A percentile compares a stretch with the other conserved stretches of the same genome.
These are phyloP conservation scores for Chaetomium fimeti DNA, from an alignment of 495 filamentous ascomycete genomes.

Conservation along the genomic window DNA sequence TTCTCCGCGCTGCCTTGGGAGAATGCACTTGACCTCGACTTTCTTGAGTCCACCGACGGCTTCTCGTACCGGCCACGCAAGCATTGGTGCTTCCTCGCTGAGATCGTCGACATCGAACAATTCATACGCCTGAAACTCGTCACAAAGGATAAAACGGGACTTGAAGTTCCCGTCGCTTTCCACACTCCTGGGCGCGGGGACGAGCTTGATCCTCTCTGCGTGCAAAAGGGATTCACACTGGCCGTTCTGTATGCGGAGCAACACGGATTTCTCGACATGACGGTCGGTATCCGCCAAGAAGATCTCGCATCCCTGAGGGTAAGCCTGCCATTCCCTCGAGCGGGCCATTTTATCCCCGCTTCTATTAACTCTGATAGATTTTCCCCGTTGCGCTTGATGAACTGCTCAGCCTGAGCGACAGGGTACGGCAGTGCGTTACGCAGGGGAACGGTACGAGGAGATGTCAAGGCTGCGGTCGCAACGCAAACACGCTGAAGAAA, in stretches of 20 bases:
- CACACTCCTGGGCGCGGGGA: not conserved
- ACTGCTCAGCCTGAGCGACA: not conserved
- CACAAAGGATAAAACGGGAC: not conserved
- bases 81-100: constrained; percentile 1
- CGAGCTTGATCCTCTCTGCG: not conserved
- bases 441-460: not conserved
- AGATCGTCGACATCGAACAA: not conserved
- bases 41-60: not conserved
- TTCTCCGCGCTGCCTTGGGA: not conserved
- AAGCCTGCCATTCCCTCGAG: not conserved
- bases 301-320: not conserved
- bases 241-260: not conserved
- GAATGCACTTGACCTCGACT: not conserved
- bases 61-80: not conserved
- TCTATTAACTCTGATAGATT: not conserved
- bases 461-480: not conserved
- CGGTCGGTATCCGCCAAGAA: not conserved
- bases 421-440: not conserved
- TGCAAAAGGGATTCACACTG: not conserved
- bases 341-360: too few species aligned
- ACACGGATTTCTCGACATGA: not conserved
- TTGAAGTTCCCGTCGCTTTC: not conserved
- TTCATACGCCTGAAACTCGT: not conserved
- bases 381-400: not conserved
- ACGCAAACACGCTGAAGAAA: not conserved